Evolutionary conservation across 2,329 filamentous ascomycete species (phyloP).

Genomic region (Sphaerulina musiva): DNA sequence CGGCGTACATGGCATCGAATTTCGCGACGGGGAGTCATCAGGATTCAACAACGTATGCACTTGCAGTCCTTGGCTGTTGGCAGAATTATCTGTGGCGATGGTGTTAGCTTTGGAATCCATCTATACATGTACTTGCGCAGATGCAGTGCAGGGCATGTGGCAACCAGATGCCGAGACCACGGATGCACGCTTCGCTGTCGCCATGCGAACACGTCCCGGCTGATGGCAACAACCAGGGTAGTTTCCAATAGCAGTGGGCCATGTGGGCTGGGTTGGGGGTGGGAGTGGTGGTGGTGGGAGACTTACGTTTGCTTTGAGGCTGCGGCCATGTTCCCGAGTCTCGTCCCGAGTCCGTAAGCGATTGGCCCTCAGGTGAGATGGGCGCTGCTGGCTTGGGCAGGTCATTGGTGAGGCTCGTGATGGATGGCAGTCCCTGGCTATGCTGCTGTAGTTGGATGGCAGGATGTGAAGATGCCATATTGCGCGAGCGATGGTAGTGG

Average conservation of each 20-base stretch:
- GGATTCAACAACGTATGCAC: conserved; percentile 46
- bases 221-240: background rate
- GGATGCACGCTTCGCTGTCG: background rate
- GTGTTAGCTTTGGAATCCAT: background rate
- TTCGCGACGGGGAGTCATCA: conserved; percentile 44
- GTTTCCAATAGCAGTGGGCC: background rate
- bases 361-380: conserved; percentile 30
- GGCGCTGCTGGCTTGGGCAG: conserved; percentile 27
- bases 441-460: conserved; percentile 18
- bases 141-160: background rate
- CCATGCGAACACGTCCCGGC: background rate
- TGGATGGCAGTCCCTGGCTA: conserved; percentile 32
- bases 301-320: conserved; percentile 36
- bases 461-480: conserved; percentile 25
- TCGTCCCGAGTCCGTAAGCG: conserved; percentile 29
- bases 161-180: conserved; percentile 3
- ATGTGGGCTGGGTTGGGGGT: conserved; percentile 4
- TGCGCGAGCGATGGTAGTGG: background rate
- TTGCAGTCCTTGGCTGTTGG: conserved; percentile 44
- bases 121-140: background rate
- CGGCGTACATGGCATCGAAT: conserved; percentile 40
- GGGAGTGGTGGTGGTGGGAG: background rate
- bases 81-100: conserved; percentile 31
- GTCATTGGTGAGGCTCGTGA: conserved; percentile 35
- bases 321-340: conserved; percentile 36